These are phyloP conservation scores for Poteriospumella lacustris DNA, from an alignment of 108 stramenopile genomes.

Conservation along the genomic window DNA sequence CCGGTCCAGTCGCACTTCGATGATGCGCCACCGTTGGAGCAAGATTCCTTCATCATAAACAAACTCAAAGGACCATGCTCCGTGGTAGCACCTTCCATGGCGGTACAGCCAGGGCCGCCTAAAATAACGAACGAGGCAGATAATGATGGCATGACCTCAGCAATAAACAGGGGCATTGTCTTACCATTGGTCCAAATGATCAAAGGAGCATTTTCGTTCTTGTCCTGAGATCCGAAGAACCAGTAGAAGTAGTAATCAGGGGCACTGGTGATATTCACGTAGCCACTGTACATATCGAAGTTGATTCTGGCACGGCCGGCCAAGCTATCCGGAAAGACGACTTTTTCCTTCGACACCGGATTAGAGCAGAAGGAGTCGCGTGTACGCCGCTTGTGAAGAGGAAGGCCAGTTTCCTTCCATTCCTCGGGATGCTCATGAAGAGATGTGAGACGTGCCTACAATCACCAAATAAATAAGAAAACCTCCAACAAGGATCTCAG, in stretches of 20 bases:
- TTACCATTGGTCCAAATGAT: slow-evolving; percentile 28
- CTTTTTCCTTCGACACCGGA: background rate
- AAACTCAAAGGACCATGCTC: slow-evolving; percentile 17
- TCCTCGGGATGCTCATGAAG: too few species aligned
- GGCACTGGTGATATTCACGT: slow-evolving; percentile 8
- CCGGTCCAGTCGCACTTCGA: slow-evolving; percentile 9
- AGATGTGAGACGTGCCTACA: too few species aligned
- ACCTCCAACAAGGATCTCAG: too few species aligned
- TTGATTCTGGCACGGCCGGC: slow-evolving; percentile 1
- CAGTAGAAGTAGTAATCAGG: slow-evolving; percentile 25
- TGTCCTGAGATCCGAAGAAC: slow-evolving; percentile 9
- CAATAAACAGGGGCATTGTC: background rate
- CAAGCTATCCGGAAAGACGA: slow-evolving; percentile 11
- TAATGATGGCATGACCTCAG: background rate
- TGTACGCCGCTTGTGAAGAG: too few species aligned
- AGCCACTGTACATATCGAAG: slow-evolving; percentile 24
- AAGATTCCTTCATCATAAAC: slow-evolving; percentile 20
- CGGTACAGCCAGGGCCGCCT: slow-evolving; percentile 10
- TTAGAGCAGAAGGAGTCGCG: slow-evolving; percentile 23
- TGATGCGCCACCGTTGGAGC: background rate
- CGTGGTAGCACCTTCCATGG: slow-evolving; percentile 30
- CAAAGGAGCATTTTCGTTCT: background rate
- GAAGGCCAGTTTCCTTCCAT: too few species aligned
- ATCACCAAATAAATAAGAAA: too few species aligned
- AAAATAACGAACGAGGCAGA: background rate